Conservation (phyloP, 139 green algal species). For the Edaphochlamys debaryana region DNA sequence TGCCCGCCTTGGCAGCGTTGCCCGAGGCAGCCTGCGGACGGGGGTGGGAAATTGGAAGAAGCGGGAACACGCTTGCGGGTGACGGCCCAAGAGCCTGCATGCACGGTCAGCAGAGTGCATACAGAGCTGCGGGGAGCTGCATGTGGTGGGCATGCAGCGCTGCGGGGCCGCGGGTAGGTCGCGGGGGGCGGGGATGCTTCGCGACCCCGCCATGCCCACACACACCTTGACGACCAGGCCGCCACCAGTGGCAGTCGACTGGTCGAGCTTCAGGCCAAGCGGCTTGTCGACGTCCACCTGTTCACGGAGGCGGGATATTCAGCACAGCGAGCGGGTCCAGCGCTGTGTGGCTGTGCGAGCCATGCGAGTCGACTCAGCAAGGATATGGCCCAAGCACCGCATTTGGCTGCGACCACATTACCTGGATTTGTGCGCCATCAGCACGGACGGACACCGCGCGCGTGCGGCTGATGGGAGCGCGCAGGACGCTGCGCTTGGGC, state of each 20-base stretch:
- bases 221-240: constrained; percentile 84
- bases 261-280: constrained; percentile 80
- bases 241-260: constrained; percentile 70
- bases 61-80: no score
- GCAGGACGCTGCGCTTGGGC: neutral
- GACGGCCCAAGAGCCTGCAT: no score
- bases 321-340: no score
- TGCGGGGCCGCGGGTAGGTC: no score
- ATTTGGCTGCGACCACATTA: constrained; percentile 92
- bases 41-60: neutral
- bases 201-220: no score
- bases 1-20: constrained; percentile 93
- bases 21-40: constrained; percentile 67
- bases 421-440: constrained; percentile 32
- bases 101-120: no score
- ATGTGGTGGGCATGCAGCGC: no score
- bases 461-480: neutral
- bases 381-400: neutral
- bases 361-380: neutral
- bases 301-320: no score
- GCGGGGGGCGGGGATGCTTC: no score
- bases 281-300: constrained; percentile 94
- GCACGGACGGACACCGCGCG: constrained; percentile 16
- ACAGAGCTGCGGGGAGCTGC: no score
- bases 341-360: neutral